Conservation (phyloP, 495 filamentous ascomycete species). For the Pseudotulostoma volvatum region DNA sequence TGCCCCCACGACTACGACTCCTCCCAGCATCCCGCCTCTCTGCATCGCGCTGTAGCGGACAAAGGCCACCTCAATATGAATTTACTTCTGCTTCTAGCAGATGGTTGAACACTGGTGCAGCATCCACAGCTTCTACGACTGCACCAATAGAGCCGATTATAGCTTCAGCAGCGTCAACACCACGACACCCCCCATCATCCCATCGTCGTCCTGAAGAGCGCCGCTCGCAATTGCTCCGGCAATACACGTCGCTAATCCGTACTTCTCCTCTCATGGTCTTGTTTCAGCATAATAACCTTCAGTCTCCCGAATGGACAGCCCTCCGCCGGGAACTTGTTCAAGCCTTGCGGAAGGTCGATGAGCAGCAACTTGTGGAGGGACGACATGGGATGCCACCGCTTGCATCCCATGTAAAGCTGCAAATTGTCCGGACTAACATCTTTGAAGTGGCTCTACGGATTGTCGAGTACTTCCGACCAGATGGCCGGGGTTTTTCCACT, state of each 20-base stretch:
- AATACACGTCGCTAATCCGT: constrained; percentile 84
- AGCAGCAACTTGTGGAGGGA: constrained; percentile 32
- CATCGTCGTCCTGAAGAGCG: constrained; percentile 71
- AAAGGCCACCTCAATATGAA: constrained; percentile 18
- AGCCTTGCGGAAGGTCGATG: constrained; percentile 53
- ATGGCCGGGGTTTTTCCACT: constrained; percentile 13
- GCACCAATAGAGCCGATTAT: constrained; percentile 35
- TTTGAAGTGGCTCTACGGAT: constrained; percentile 71
- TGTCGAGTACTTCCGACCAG: constrained; percentile 70
- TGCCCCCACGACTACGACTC: constrained; percentile 1
- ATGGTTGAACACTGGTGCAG: constrained; percentile 20
- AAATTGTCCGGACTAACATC: constrained; percentile 74
- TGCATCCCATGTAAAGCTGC: constrained; percentile 49
- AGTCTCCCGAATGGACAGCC: constrained; percentile 69
- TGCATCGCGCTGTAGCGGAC: no score
- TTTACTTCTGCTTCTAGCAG: constrained; percentile 17
- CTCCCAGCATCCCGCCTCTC: neutral
- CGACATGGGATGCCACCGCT: constrained; percentile 20
- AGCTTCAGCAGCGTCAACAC: constrained; percentile 33
- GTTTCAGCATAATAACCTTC: constrained; percentile 95
- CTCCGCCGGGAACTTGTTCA: constrained; percentile 64
- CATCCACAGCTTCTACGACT: constrained; percentile 21
- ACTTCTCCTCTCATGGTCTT: constrained; percentile 77
- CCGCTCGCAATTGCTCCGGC: constrained; percentile 85
- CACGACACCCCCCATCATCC: constrained; percentile 49